Conservation (phyloP, 2,329 filamentous ascomycete genomes). For the Pleoardoris graminearum region DNA sequence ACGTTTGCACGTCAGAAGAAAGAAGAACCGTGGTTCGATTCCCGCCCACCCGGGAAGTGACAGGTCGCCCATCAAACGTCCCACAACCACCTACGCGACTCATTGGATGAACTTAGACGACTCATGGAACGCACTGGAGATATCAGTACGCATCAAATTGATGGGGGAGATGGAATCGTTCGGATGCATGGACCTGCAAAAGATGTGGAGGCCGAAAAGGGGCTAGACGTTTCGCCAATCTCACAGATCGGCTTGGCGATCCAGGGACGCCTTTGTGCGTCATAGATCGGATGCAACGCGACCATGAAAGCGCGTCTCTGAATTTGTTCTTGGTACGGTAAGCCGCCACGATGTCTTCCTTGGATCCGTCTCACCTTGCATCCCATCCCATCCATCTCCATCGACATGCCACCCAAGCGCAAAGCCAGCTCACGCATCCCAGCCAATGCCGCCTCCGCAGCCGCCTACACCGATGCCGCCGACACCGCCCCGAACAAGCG, state of each 20-base stretch:
- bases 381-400: not conserved
- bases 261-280: constrained; percentile 4
- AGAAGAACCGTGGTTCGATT: not conserved
- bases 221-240: constrained; percentile 7
- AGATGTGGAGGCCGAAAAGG: not conserved
- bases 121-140: no score
- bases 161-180: not conserved
- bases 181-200: not conserved
- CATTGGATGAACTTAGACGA: no score
- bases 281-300: constrained; percentile 7
- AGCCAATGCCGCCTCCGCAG: constrained; percentile 32
- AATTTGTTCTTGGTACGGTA: not conserved
- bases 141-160: no score
- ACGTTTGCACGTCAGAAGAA: not conserved
- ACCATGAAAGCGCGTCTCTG: not conserved
- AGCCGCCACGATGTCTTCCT: not conserved
- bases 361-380: not conserved
- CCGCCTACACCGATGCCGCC: constrained; percentile 38
- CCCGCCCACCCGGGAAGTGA: not conserved
- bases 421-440: constrained; percentile 27
- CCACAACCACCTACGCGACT: no score
- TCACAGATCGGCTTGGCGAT: constrained; percentile 7
- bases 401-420: constrained; percentile 40
- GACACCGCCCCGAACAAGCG: constrained; percentile 44
- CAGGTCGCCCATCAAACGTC: not conserved